Evolutionary conservation across 768 basidiomycete species (phyloP).

Genomic region (Hypholoma sublateritium): DNA sequence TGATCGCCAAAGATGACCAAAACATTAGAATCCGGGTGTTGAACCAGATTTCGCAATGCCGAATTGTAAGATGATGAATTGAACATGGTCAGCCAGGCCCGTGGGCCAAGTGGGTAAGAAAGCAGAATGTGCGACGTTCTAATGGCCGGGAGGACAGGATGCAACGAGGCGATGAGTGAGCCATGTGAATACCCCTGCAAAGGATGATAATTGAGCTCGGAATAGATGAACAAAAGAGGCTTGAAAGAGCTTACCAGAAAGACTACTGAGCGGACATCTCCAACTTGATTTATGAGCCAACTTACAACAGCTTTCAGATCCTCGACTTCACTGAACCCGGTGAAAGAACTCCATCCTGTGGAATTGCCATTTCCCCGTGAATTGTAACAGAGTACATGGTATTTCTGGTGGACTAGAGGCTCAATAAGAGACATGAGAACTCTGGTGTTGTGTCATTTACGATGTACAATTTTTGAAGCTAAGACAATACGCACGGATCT

Average conservation of each 20-base stretch:
- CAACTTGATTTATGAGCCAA: conserved; percentile 47
- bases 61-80: conserved; percentile 51
- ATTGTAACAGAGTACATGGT: conserved; percentile 70
- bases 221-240: neutral
- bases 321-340: conserved; percentile 66
- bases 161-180: conserved; percentile 67
- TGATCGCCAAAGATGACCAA: conserved; percentile 65
- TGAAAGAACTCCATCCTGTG: conserved; percentile 71
- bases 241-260: conserved; percentile 51
- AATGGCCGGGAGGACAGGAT: conserved; percentile 50
- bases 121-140: conserved; percentile 66
- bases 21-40: conserved; percentile 45
- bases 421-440: conserved; percentile 22
- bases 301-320: conserved; percentile 66
- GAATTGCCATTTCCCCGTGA: conserved; percentile 78
- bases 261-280: conserved; percentile 48
- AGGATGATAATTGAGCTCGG: conserved; percentile 3
- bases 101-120: conserved; percentile 74
- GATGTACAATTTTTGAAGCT: neutral
- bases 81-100: conserved; percentile 71
- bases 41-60: conserved; percentile 50
- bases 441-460: neutral
- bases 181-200: conserved; percentile 70
- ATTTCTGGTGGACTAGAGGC: conserved; percentile 43
- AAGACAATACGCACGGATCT: conserved; percentile 59